Conservation (phyloP, 73 alveolate genomes). For the Loxodes magnus region DNA sequence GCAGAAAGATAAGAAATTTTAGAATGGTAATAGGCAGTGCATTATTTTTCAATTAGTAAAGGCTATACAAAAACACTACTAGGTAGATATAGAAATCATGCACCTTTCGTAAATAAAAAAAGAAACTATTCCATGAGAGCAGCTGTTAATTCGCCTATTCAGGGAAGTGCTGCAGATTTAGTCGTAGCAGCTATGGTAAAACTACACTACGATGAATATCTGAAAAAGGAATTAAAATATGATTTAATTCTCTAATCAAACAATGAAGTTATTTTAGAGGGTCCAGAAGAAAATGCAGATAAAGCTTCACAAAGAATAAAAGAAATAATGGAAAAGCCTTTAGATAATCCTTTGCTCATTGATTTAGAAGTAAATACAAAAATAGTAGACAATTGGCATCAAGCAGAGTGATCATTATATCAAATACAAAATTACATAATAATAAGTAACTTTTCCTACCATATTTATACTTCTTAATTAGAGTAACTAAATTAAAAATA, state of each 20-base stretch:
- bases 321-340: conserved; percentile 64
- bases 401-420: conserved; percentile 76
- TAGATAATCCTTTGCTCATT: conserved; percentile 35
- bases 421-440: no score
- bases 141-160: conserved; percentile 75
- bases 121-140: conserved; percentile 61
- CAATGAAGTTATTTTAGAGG: conserved; percentile 92
- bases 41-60: conserved; percentile 28
- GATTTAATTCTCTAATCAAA: conserved; percentile 85
- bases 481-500: no score
- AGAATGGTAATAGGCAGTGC: conserved; percentile 54
- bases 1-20: conserved; percentile 71
- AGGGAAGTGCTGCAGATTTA: conserved; percentile 96
- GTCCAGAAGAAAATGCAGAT: conserved; percentile 63
- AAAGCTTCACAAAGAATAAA: conserved; percentile 51
- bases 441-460: no score
- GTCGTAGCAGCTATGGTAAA: conserved; percentile 89
- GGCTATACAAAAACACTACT: conserved; percentile 57
- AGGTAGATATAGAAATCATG: conserved; percentile 70
- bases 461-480: no score
- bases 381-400: conserved; percentile 75
- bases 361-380: conserved; percentile 74
- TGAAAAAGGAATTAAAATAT: no score
- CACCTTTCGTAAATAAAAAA: conserved; percentile 36
- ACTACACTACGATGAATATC: conserved; percentile 18